phyloP scores from a whole-genome alignment of 2,329 filamentous ascomycete genomes.

The Pseudogymnoascus sp. region DNA sequence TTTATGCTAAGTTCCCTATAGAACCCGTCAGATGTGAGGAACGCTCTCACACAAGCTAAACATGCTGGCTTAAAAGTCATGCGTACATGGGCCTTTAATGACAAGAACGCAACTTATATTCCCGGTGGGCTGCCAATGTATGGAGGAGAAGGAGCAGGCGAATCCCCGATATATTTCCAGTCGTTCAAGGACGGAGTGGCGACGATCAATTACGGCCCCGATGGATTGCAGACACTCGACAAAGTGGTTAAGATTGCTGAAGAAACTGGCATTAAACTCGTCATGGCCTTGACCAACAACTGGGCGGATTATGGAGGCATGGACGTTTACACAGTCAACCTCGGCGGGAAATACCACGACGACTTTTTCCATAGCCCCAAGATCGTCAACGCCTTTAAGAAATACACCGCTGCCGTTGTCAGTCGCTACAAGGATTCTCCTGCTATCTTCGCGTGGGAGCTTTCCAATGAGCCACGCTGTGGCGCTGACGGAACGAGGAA shows the following conservation, averaged over 20 bases:
- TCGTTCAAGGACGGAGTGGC: constrained; percentile 11
- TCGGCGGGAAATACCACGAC: constrained; percentile 32
- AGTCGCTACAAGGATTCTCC: constrained; percentile 40
- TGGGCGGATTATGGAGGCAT: constrained; percentile 55
- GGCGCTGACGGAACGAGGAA: constrained; percentile 35
- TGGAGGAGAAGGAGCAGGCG: constrained; percentile 28
- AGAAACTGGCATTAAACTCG: constrained; percentile 43
- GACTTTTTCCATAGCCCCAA: constrained; percentile 43
- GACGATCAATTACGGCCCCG: constrained; percentile 29
- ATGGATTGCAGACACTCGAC: constrained; percentile 37
- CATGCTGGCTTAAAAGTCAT: constrained; percentile 42
- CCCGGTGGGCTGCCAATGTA: constrained; percentile 42
- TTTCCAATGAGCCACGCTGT: constrained; percentile 38
- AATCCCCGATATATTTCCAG: constrained; percentile 27
- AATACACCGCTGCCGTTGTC: constrained; percentile 43
- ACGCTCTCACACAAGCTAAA: constrained; percentile 32
- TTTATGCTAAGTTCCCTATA: constrained; percentile 21
- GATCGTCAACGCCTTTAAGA: constrained; percentile 32
- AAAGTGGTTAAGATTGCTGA: constrained; percentile 44
- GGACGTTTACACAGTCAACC: constrained; percentile 51
- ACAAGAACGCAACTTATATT: constrained; percentile 44
- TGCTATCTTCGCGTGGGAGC: constrained; percentile 48
- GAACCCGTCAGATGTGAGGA: constrained; percentile 22
- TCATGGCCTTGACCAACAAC: constrained; percentile 49
- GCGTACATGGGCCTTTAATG: constrained; percentile 52